Evolutionary conservation across 164 flowering plant genomes (phyloP).

Genomic region (Hamamelis virginiana): DNA sequence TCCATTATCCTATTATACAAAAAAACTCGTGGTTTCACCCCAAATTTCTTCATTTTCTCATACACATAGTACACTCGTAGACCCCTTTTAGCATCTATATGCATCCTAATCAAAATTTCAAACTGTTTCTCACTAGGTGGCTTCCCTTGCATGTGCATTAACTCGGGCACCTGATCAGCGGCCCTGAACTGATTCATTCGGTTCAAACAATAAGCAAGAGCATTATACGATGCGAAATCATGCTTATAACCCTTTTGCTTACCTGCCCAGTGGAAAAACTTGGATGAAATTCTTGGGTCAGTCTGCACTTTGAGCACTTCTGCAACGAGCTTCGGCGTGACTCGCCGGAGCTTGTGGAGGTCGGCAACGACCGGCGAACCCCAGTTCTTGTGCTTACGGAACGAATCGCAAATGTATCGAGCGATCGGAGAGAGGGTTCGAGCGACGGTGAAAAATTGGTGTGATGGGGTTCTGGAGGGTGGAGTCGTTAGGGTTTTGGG

Average conservation of each 20-base stretch:
- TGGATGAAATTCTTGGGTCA: slow-evolving; percentile 60
- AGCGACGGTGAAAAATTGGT: slow-evolving; percentile 44
- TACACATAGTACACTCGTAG: slow-evolving; percentile 76
- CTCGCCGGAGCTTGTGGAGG: slow-evolving; percentile 77
- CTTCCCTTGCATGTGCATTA: slow-evolving; percentile 87
- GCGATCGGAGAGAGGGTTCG: slow-evolving; percentile 81
- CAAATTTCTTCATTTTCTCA: slow-evolving; percentile 87
- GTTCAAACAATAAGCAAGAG: slow-evolving; percentile 82
- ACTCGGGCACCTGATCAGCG: slow-evolving; percentile 89
- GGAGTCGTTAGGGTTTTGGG: slow-evolving; percentile 14
- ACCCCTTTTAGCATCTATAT: slow-evolving; percentile 75
- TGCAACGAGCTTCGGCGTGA: slow-evolving; percentile 72
- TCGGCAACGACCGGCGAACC: slow-evolving; percentile 57
- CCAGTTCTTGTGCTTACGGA: slow-evolving; percentile 71
- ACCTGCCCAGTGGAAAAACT: slow-evolving; percentile 94
- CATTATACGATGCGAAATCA: slow-evolving; percentile 74
- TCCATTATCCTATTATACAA: slow-evolving; percentile 86
- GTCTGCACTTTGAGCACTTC: slow-evolving; percentile 74
- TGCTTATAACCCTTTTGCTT: slow-evolving; percentile 91
- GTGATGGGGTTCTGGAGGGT: slow-evolving; percentile 35
- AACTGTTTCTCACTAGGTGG: slow-evolving; percentile 87
- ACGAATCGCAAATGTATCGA: slow-evolving; percentile 78
- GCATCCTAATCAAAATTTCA: slow-evolving; percentile 91
- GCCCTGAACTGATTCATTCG: slow-evolving; percentile 59
- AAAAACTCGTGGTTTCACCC: slow-evolving; percentile 68